Evolutionary conservation across 2,329 filamentous ascomycete genomes (phyloP).

Genomic region (Samsoniella hepiali): DNA sequence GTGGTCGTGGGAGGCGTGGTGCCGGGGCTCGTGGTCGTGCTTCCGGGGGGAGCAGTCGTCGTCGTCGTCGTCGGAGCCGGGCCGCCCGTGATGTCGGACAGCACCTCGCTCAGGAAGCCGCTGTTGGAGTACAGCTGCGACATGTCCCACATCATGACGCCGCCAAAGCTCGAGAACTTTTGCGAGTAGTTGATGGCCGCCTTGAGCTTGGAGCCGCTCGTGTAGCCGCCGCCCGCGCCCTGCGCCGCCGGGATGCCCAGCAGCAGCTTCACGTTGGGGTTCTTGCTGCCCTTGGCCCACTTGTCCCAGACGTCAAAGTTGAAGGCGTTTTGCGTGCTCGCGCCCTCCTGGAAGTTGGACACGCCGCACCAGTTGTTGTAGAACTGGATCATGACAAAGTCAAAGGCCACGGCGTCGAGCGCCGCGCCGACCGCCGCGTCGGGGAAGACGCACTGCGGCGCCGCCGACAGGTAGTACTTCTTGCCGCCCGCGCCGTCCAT

Average conservation of each 20-base stretch:
- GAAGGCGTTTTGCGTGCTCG: constrained; percentile 49
- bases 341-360: constrained; percentile 45
- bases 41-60: background rate
- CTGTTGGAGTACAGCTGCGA: constrained; percentile 56
- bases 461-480: constrained; percentile 61
- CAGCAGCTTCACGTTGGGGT: constrained; percentile 58
- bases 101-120: constrained; percentile 51
- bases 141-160: constrained; percentile 69
- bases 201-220: constrained; percentile 43
- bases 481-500: constrained; percentile 53
- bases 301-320: constrained; percentile 63
- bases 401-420: constrained; percentile 54
- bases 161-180: constrained; percentile 59
- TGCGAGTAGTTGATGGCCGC: constrained; percentile 52
- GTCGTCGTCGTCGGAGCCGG: background rate
- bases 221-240: constrained; percentile 56
- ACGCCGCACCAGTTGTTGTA: constrained; percentile 68
- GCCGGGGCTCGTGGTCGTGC: background rate
- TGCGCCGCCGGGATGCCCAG: constrained; percentile 57
- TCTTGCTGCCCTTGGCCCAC: constrained; percentile 60
- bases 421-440: constrained; percentile 57
- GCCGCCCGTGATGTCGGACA: constrained; percentile 30
- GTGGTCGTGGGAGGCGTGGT: background rate
- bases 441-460: constrained; percentile 66
- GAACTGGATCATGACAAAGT: constrained; percentile 63